These are phyloP conservation scores for Solanum paucissectum DNA, from an alignment of 257 asterid species.

Conservation along the genomic window DNA sequence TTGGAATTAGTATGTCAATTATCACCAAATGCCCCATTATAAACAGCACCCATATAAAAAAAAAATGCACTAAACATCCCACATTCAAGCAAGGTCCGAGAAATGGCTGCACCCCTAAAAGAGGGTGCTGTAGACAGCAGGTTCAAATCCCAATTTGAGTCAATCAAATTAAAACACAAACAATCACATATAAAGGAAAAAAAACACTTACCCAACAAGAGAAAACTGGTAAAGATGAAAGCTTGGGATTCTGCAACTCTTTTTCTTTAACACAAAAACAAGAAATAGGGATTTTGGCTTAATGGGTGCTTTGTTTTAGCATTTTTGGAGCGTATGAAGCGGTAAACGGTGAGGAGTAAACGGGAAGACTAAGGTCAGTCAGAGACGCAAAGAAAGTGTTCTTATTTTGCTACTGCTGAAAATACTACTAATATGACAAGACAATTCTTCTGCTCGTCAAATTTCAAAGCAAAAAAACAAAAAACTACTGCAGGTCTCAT, in stretches of 20 bases:
- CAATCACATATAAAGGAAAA: background rate
- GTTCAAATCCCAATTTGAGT: background rate
- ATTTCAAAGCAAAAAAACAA: background rate
- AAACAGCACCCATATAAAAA: background rate
- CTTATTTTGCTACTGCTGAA: background rate
- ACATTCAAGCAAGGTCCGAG: background rate
- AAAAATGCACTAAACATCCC: background rate
- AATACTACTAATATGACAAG: background rate
- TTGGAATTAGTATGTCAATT: background rate
- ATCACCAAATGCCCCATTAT: background rate
- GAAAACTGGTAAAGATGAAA: background rate
- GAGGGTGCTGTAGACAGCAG: background rate
- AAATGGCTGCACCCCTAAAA: background rate
- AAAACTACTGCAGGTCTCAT: background rate
- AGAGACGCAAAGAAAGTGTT: background rate
- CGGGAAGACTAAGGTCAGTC: background rate
- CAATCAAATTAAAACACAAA: background rate
- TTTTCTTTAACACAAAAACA: background rate
- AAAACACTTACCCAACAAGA: background rate
- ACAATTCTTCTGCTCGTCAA: background rate
- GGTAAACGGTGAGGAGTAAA: background rate
- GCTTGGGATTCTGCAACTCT: background rate
- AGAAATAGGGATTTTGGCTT: background rate
- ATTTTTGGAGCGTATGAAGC: background rate
- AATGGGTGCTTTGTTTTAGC: background rate